Conservation (phyloP, 208 protist species). For the Trypanosoma avium region DNA sequence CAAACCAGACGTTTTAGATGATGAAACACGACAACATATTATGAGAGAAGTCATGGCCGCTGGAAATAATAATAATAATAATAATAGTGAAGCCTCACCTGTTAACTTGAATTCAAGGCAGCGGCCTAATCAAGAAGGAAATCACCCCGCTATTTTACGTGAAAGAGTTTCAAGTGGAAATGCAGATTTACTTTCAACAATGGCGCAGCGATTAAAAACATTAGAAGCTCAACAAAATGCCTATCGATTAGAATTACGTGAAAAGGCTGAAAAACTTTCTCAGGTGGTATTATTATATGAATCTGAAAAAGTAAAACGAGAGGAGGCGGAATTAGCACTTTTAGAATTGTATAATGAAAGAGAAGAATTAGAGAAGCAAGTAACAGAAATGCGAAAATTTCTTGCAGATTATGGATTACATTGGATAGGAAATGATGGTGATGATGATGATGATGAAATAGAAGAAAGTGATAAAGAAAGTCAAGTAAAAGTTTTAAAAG, state of each 20-base stretch:
- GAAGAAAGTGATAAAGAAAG: neutral
- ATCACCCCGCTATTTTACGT: constrained; percentile 55
- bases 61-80: neutral
- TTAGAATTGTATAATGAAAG: constrained; percentile 77
- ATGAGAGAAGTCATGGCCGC: constrained; percentile 53
- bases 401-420: constrained; percentile 48
- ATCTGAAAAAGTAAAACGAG: constrained; percentile 47
- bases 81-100: neutral
- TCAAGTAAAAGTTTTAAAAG: constrained; percentile 7
- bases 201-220: constrained; percentile 69
- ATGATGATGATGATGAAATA: neutral
- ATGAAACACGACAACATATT: constrained; percentile 70
- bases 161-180: constrained; percentile 38
- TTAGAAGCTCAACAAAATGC: constrained; percentile 68
- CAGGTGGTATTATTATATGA: constrained; percentile 54
- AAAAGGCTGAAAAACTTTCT: constrained; percentile 63
- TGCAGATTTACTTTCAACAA: constrained; percentile 59
- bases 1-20: constrained; percentile 77
- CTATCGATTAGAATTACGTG: constrained; percentile 72
- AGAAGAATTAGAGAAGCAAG: constrained; percentile 53
- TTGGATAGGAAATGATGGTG: constrained; percentile 27
- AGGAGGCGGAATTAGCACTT: constrained; percentile 65
- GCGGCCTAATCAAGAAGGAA: constrained; percentile 20
- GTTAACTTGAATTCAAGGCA: neutral
- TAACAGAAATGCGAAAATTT: constrained; percentile 45